phyloP scores from a whole-genome alignment of 148 eudicot genomes.

The Amaranthus hypochondriacus region DNA sequence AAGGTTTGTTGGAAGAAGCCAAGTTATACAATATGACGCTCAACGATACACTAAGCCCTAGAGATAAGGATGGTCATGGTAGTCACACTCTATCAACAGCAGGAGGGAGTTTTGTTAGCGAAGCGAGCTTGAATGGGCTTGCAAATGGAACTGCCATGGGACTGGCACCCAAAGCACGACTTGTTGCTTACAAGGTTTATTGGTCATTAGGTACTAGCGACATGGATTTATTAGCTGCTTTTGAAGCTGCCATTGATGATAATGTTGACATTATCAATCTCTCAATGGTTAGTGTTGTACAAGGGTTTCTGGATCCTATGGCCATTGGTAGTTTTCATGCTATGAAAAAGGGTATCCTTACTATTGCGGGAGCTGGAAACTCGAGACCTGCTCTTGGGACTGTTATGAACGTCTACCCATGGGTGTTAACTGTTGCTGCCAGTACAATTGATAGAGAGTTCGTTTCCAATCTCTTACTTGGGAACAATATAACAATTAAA shows the following conservation, averaged over 20 bases:
- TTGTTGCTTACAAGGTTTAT: conserved; percentile 23
- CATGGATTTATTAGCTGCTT: conserved; percentile 12
- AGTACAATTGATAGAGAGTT: conserved; percentile 17
- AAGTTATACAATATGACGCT: not conserved
- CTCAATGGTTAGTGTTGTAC: not conserved
- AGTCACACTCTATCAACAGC: conserved; percentile 13
- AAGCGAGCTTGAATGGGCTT: not conserved
- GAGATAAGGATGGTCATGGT: not conserved
- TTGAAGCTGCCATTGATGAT: conserved; percentile 18
- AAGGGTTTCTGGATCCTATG: not conserved
- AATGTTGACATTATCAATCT: conserved; percentile 13
- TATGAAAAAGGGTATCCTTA: conserved; percentile 2
- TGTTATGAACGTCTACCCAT: conserved; percentile 10
- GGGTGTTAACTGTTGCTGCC: conserved; percentile 26
- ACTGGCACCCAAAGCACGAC: conserved; percentile 19
- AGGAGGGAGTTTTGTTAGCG: not conserved
- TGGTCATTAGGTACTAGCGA: conserved; percentile 6
- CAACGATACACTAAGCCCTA: not conserved
- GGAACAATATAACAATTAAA: conserved; percentile 4
- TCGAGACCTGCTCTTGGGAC: not conserved
- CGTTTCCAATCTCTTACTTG: not conserved
- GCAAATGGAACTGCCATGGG: conserved; percentile 8
- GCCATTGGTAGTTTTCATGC: conserved; percentile 19
- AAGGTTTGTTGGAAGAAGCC: not conserved
- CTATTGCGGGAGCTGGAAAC: conserved; percentile 17